Evolutionary conservation across 176 grass and related monocot species (phyloP), one percentile per base, ranked within the genome.

Genomic region (Carex littledalei): DNA sequence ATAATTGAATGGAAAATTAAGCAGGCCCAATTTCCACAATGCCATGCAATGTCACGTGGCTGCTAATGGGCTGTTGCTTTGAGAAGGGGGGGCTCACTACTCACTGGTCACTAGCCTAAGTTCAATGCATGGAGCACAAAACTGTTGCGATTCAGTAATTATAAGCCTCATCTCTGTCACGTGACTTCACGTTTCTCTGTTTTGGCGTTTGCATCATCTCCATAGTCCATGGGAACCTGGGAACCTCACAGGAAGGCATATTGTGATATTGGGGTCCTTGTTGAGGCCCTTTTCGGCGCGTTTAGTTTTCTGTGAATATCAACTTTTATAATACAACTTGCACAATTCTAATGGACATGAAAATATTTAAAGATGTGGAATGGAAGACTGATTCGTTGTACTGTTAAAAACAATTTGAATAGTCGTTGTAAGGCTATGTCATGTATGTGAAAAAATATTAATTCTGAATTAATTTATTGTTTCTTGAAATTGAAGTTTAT

Each of bases 41-140:
- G 39, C 39, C 69, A 49, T 73, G 39, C 56, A 32, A 41, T 37
- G 54, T 81, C 79, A 81, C 79, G 79, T 81, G 79, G 79, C 50
- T 16, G 3, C 52, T 58, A 61, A 61, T 80, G 52, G 78, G 54
- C 15, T 81, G 78, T 81, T 79, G 74, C 49, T 0, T 59, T 31
- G 8, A 39, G 34, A 35, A 4, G 34, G 53, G 50, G 52, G 76
- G 49, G 9, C 22, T 54, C 47, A 79, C 18, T 39, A 8, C n/a
- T n/a, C n/a, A n/a, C n/a, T n/a, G n/a, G 78, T 26, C 47, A 79
- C 34, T 41, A 1, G 78, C 31, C 0, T 34, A 39, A 63, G 57
- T 81, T 81, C 78, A 81, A 24, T 63, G 78, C 10, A 81, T 35
- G 66, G 1, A 6, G 13, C 31, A 35, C 16, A 69, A 37, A 18